Base-by-base conservation (phyloP, 495 filamentous ascomycete genomes). In the Talaromyces proteolyticus region DNA sequence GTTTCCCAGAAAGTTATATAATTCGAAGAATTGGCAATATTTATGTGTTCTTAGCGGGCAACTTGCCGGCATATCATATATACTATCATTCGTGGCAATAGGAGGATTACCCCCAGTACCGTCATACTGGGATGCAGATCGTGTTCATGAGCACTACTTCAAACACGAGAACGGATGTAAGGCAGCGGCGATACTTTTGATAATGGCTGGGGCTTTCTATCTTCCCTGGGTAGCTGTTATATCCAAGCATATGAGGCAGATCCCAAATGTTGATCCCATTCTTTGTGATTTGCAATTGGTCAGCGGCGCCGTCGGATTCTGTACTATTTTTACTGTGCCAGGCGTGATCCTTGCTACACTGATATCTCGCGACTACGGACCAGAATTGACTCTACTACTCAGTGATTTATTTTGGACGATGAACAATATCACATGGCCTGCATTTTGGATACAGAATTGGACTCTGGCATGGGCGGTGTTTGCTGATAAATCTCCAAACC, bases 351-450 rank as follows among this genome's bases (percentile, higher is more conserved):
- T 49, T 20, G 47, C 29, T 23, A 16, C 39, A 20, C 17, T 49
- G 18, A 39, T 37, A 14, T 49, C 40, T 37, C 47, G 47, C 34
- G 47, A 49, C 34, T 49, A 49, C 20, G 47, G 34, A 2, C 34
- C 47, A 6, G 26, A 49, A 24, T 18, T 49, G 29, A 49, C 47
- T 4, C 34, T 19, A 36, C 29, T 49, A 1, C 25, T 49, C 29
- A 18, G 23, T 34, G 47, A 49, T 40, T 3, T 40, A 26, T 38
- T 49, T 21, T 49, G 47, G 47, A 39, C 39, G n/a, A 4, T 37
- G 2, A 8, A 5, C 2, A 20, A 24, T 3, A 17, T 38, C 26
- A 20, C 47, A n/a, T 38, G 26, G 47, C 47, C 47, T 1, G 16
- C 24, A 1, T 39, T 49, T 37, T 40, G 26, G 14, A 8, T 49